Evolutionary conservation across 148 eudicot species (phyloP), one percentile per base, ranked within the genome.

Genomic region (Cornus suecica): DNA sequence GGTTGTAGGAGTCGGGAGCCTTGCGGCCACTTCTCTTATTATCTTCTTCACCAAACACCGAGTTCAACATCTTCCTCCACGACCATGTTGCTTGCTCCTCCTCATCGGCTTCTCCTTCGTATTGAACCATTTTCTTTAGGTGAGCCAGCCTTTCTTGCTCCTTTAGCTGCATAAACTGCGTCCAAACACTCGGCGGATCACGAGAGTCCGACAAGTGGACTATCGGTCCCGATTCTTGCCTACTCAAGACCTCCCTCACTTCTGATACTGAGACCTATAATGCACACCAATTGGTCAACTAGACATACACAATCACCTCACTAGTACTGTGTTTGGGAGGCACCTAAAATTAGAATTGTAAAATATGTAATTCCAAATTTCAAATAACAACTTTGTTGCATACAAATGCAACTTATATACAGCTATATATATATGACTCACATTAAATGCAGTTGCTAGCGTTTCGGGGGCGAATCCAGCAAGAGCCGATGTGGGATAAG

Each of bases 381-480:
- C 37, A 32, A 3, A 4, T 32, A 32, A 32, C n/a, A n/a, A n/a
- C n/a, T n/a, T n/a, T n/a, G n/a, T n/a, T n/a, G n/a, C n/a, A n/a
- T n/a, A n/a, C n/a, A n/a, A n/a, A n/a, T n/a, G n/a, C n/a, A n/a
- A n/a, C 15, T 52, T 7, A 2, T 4, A 11, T 8, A 2, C 18
- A 52, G 14, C 8, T 41, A 9, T 13, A 58, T 2, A 18, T 58
- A 58, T 58, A 22, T 58, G 8, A 42, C 92, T 90, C 79, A 93
- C 98, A 72, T 93, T 93, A 51, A 93, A 75, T 8, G 99, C 99
- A 0, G 89, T 86, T 8, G 96, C 81, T 41, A 94, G 68, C 0
- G 96, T 92, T 42, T 64, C 65, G 32, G 73, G 82, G 67, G 89
- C 96, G 70, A 94, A 94, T 30, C 99, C 99, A 32, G 96, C 78